Conservation (phyloP, 1,284 basidiomycete species). For the Porogramme epimiltina region DNA sequence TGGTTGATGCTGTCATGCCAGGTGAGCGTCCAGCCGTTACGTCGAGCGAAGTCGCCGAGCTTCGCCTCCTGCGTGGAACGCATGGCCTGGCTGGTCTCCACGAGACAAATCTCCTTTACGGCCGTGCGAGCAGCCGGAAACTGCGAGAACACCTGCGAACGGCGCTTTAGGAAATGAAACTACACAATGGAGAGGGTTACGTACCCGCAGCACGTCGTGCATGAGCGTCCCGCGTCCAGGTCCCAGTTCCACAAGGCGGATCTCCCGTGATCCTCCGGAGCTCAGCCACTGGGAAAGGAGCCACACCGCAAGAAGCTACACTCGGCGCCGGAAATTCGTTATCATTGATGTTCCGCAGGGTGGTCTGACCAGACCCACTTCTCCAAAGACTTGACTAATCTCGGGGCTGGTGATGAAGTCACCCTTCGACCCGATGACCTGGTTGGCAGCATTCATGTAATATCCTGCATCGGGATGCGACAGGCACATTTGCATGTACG, state of each 20-base stretch:
- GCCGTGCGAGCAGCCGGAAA: slow-evolving; percentile 43
- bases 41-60: slow-evolving; percentile 38
- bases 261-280: slow-evolving; percentile 49
- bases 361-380: slow-evolving; percentile 57
- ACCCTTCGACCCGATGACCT: slow-evolving; percentile 85
- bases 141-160: slow-evolving; percentile 57
- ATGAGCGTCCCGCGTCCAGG: slow-evolving; percentile 94
- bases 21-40: slow-evolving; percentile 43
- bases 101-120: slow-evolving; percentile 67
- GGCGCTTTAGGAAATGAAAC: background rate
- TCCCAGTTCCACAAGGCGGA: slow-evolving; percentile 89
- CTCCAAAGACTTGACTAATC: slow-evolving; percentile 96
- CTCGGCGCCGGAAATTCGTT: slow-evolving; percentile 35
- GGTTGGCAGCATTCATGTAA: slow-evolving; percentile 74
- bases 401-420: slow-evolving; percentile 98
- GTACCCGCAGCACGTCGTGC: slow-evolving; percentile 86
- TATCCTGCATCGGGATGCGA: slow-evolving; percentile 88
- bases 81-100: slow-evolving; percentile 80
- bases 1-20: slow-evolving; percentile 84
- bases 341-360: slow-evolving; percentile 27
- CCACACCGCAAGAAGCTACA: slow-evolving; percentile 86
- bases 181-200: too few relatives aligned
- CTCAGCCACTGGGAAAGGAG: slow-evolving; percentile 79
- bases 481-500: slow-evolving; percentile 89
- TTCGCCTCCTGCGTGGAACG: slow-evolving; percentile 64